Evolutionary conservation across 176 grass and related monocot species (phyloP).

Genomic region (Lolium multiflorum): DNA sequence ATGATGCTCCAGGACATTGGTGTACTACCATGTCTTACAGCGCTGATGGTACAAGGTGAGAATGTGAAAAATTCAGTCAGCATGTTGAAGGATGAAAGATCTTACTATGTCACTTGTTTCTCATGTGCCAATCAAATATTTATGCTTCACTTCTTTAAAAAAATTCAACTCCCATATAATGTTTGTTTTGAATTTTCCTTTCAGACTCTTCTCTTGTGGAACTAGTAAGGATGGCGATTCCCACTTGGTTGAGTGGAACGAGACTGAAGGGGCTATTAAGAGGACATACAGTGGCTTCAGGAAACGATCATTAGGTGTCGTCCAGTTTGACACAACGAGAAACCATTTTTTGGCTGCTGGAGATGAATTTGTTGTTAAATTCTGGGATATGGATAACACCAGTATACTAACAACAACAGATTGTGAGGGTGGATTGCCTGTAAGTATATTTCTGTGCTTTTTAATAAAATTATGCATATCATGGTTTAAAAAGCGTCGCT

Average conservation of each 20-base stretch:
- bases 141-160: neutral
- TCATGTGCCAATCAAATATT: neutral
- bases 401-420: conserved; percentile 86
- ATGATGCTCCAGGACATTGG: conserved; percentile 99
- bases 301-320: conserved; percentile 84
- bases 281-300: conserved; percentile 93
- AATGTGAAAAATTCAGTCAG: conserved; percentile 12
- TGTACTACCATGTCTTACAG: conserved; percentile 98
- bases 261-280: conserved; percentile 94
- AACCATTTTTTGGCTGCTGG: conserved; percentile 96
- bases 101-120: neutral
- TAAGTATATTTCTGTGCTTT: conserved; percentile 52
- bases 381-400: conserved; percentile 98
- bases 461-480: neutral
- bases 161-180: conserved; percentile 14
- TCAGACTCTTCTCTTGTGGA: conserved; percentile 93
- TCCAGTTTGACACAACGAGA: conserved; percentile 95
- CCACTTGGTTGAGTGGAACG: conserved; percentile 99
- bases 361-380: conserved; percentile 97
- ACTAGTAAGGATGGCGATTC: conserved; percentile 99
- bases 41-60: conserved; percentile 90
- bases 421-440: conserved; percentile 88
- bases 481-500: too few relatives aligned
- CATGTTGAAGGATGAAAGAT: neutral
- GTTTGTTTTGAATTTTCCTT: conserved; percentile 31